Evolutionary conservation across 495 filamentous ascomycete genomes (phyloP).

Genomic region (Apodospora peruviana): DNA sequence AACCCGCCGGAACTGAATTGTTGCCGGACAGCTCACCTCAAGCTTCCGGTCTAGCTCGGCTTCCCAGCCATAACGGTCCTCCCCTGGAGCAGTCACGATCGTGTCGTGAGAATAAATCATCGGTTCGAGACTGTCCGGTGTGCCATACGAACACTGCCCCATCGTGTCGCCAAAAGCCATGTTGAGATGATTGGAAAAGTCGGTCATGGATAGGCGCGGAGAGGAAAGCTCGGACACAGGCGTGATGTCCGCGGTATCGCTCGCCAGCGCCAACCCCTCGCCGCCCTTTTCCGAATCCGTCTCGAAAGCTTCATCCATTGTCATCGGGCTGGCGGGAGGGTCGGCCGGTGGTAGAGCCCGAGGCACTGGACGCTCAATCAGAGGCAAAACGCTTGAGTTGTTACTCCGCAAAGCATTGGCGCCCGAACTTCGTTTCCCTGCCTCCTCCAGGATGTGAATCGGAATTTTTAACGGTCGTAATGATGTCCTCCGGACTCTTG

Average conservation of each 20-base stretch:
- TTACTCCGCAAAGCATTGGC: slow-evolving; percentile 13
- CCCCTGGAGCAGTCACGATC: slow-evolving; percentile 7
- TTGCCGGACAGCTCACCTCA: neutral
- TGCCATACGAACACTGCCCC: slow-evolving; percentile 10
- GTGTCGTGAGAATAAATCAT: neutral
- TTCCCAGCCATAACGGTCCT: slow-evolving; percentile 47
- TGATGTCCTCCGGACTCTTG: slow-evolving; percentile 20
- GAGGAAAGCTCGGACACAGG: slow-evolving; percentile 9
- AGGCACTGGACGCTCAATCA: slow-evolving; percentile 14
- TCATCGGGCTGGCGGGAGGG: neutral
- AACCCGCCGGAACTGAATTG: slow-evolving; percentile 19
- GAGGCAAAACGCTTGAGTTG: slow-evolving; percentile 10
- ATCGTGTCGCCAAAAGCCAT: slow-evolving; percentile 12
- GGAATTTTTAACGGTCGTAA: slow-evolving; percentile 35
- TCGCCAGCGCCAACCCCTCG: slow-evolving; percentile 20
- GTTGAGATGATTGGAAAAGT: slow-evolving; percentile 32
- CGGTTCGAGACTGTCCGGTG: neutral
- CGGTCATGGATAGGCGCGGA: slow-evolving; percentile 14
- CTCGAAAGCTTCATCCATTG: slow-evolving; percentile 22
- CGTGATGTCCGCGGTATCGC: slow-evolving; percentile 5
- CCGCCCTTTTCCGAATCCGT: slow-evolving; percentile 38
- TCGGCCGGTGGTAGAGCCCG: slow-evolving; percentile 8
- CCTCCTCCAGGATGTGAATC: slow-evolving; percentile 26
- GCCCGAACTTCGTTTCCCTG: slow-evolving; percentile 9
- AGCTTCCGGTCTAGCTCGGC: slow-evolving; percentile 30